phyloP scores from a whole-genome alignment of 1,284 basidiomycete species.

The Papiliotrema flavescens region DNA sequence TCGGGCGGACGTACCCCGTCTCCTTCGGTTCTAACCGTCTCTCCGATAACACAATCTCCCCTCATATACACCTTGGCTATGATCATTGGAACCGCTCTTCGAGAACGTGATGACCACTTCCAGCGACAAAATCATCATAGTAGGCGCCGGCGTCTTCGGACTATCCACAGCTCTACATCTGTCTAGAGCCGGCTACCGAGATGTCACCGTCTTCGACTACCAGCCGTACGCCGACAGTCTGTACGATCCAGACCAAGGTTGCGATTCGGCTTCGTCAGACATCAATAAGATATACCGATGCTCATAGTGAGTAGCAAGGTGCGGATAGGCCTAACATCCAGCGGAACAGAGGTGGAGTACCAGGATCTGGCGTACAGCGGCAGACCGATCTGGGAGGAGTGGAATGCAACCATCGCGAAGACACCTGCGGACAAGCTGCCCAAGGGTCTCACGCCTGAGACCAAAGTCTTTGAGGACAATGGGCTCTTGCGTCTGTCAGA shows the following conservation, averaged over 20 bases:
- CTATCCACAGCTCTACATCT: slow-evolving; percentile 20
- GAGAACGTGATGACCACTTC: not conserved
- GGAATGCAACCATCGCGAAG: slow-evolving; percentile 15
- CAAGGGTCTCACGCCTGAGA: slow-evolving; percentile 11
- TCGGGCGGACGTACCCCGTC: no score
- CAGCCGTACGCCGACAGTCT: slow-evolving; percentile 20
- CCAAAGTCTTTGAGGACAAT: slow-evolving; percentile 12
- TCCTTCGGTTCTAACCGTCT: no score
- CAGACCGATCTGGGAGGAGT: slow-evolving; percentile 20
- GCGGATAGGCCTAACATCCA: not conserved
- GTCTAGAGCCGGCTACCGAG: slow-evolving; percentile 17
- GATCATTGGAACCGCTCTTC: no score
- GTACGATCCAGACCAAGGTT: slow-evolving; percentile 19
- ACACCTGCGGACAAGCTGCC: slow-evolving; percentile 13
- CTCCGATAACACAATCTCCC: no score
- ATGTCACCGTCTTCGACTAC: slow-evolving; percentile 24
- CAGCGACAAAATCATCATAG: slow-evolving; percentile 9
- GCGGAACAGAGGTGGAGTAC: slow-evolving; percentile 17
- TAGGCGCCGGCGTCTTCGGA: slow-evolving; percentile 25
- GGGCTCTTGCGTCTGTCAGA: slow-evolving; percentile 15
- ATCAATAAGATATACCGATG: slow-evolving; percentile 28
- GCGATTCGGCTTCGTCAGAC: slow-evolving; percentile 27
- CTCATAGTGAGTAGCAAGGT: slow-evolving; percentile 14
- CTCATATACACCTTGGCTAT: no score
- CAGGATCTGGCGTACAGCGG: slow-evolving; percentile 23